phyloP scores from a whole-genome alignment of 257 asterid genomes.

The Hygrophila difformis region DNA sequence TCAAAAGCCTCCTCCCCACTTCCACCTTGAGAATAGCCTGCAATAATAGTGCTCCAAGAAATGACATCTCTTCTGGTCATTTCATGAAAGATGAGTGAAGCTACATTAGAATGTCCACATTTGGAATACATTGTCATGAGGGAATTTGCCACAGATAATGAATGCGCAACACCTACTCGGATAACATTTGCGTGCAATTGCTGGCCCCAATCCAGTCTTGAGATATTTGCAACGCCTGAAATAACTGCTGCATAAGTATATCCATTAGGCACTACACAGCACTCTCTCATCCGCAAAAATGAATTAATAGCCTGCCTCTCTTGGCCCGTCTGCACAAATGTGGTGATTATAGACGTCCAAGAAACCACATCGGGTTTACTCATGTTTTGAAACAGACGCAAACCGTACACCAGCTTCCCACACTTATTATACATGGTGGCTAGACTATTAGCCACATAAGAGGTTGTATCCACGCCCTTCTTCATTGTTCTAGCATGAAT shows the following conservation, averaged over 20 bases:
- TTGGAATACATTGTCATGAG: slow-evolving; percentile 71
- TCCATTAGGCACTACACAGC: slow-evolving; percentile 52
- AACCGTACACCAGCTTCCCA: slow-evolving; percentile 49
- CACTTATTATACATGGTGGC: slow-evolving; percentile 84
- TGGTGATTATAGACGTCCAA: slow-evolving; percentile 66
- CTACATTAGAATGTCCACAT: slow-evolving; percentile 42
- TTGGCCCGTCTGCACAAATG: slow-evolving; percentile 59
- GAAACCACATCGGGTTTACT: slow-evolving; percentile 72
- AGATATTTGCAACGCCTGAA: slow-evolving; percentile 57
- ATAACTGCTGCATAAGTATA: slow-evolving; percentile 74
- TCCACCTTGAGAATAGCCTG: slow-evolving; percentile 83
- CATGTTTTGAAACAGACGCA: slow-evolving; percentile 53
- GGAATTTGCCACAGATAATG: slow-evolving; percentile 69
- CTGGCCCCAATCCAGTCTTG: slow-evolving; percentile 63
- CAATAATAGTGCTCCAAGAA: slow-evolving; percentile 84
- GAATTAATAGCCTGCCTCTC: slow-evolving; percentile 45
- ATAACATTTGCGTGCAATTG: slow-evolving; percentile 70
- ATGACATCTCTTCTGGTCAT: slow-evolving; percentile 57
- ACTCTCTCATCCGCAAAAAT: slow-evolving; percentile 53
- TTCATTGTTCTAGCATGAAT: slow-evolving; percentile 69
- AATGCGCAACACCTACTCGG: slow-evolving; percentile 38
- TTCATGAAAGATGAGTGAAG: slow-evolving; percentile 41
- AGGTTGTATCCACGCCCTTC: slow-evolving; percentile 48
- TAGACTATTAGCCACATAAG: slow-evolving; percentile 73
- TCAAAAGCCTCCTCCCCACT: slow-evolving; percentile 59